These are phyloP conservation scores for Xylariomycetidae sp. DNA, from an alignment of 2,329 filamentous ascomycete genomes.

Conservation along the genomic window DNA sequence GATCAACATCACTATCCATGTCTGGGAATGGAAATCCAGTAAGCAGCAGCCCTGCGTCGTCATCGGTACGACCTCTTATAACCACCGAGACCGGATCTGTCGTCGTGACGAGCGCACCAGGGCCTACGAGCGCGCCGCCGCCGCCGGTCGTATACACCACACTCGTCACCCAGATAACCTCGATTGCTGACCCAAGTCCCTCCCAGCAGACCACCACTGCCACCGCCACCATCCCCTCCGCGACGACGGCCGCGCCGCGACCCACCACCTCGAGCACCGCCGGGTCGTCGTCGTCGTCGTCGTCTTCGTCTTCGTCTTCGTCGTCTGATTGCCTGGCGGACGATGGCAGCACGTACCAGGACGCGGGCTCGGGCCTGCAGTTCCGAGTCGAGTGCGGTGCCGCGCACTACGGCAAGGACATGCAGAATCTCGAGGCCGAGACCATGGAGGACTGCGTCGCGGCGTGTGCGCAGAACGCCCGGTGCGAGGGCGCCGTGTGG, in stretches of 20 bases:
- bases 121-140: background rate
- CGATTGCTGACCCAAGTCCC: slow-evolving; percentile 8
- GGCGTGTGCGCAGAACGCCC: slow-evolving; percentile 13
- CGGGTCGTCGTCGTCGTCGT: slow-evolving; percentile 4
- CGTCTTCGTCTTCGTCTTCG: slow-evolving; percentile 4
- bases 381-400: slow-evolving; percentile 17
- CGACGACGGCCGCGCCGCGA: background rate
- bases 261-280: slow-evolving; percentile 1
- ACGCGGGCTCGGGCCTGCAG: slow-evolving; percentile 10
- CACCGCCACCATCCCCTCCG: background rate
- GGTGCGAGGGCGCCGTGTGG: slow-evolving; percentile 19
- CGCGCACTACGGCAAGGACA: slow-evolving; percentile 19
- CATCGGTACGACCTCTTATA: slow-evolving; percentile 1
- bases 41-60: slow-evolving; percentile 9
- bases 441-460: slow-evolving; percentile 20
- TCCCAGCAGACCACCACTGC: slow-evolving; percentile 7
- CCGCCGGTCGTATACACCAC: background rate
- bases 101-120: slow-evolving; percentile 5
- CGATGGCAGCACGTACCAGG: slow-evolving; percentile 19
- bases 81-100: slow-evolving; percentile 11
- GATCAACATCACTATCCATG: slow-evolving; percentile 5
- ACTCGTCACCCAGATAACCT: slow-evolving; percentile 3
- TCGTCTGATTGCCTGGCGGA: slow-evolving; percentile 11
- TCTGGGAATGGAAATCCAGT: slow-evolving; percentile 5
- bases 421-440: slow-evolving; percentile 16